Conservation (phyloP, 2,329 filamentous ascomycete genomes). For the Fusarium neocosmosporiellum region DNA sequence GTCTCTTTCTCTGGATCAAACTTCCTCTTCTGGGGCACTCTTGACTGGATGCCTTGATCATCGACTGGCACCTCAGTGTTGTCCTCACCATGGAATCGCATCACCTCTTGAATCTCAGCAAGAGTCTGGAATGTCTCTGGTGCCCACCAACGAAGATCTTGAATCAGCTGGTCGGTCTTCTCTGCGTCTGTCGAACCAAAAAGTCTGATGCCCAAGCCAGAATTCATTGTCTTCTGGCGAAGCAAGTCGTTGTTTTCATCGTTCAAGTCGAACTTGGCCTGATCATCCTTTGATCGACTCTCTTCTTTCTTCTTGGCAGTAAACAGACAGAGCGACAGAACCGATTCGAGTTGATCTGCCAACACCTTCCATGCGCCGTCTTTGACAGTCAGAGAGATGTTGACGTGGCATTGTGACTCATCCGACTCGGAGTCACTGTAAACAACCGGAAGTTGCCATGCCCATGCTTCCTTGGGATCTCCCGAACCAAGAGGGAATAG, state of each 20-base stretch:
- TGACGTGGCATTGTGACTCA: neutral
- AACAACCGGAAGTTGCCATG: neutral
- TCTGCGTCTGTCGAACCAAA: neutral
- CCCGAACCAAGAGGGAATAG: neutral
- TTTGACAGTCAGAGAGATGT: neutral
- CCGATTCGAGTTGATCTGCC: neutral
- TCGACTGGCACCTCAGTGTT: too few relatives aligned
- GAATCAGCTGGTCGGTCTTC: neutral
- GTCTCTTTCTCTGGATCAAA: too few relatives aligned
- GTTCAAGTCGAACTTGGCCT: accelerated
- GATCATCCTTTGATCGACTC: too few relatives aligned
- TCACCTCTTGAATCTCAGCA: neutral
- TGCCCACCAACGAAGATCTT: neutral
- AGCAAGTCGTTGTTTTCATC: neutral
- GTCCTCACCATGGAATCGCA: too few relatives aligned
- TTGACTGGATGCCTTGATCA: too few relatives aligned
- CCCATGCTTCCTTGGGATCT: neutral
- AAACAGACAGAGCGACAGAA: neutral
- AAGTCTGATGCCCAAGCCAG: neutral
- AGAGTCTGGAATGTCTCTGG: neutral
- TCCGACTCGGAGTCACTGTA: neutral
- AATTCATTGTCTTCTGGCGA: neutral
- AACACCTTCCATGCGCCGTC: neutral
- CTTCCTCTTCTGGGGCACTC: too few relatives aligned
- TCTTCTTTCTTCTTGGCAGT: neutral